Percentiles rank a stretch among this genome's conserved stretches.
These are phyloP conservation scores for Cladosporium sp. DNA, from an alignment of 2,329 filamentous ascomycete species.

Conservation along the genomic window DNA sequence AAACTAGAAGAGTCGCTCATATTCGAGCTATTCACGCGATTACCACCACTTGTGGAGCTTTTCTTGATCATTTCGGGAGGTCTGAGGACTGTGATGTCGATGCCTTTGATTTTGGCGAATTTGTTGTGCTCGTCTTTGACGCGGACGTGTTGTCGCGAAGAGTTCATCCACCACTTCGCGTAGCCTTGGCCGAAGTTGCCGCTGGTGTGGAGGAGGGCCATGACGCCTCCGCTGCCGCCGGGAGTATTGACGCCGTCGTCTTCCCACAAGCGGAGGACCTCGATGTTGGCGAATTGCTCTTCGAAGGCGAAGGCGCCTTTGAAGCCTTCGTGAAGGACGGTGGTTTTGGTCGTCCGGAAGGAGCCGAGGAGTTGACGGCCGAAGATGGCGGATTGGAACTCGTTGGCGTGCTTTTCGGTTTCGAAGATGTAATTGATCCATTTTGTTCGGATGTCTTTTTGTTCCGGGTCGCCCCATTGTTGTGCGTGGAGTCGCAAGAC, in stretches of 20 bases:
- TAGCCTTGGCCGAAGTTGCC: slow-evolving; percentile 42
- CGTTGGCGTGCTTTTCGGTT: slow-evolving; percentile 29
- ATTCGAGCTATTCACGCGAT: too few species aligned
- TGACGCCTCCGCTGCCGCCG: slow-evolving; percentile 36
- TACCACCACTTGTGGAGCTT: slow-evolving; percentile 18
- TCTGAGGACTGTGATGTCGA: slow-evolving; percentile 36
- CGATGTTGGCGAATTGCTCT: slow-evolving; percentile 47
- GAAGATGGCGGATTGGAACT: slow-evolving; percentile 46
- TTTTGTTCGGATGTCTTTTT: slow-evolving; percentile 36
- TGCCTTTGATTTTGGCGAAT: slow-evolving; percentile 40
- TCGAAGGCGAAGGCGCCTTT: slow-evolving; percentile 40
- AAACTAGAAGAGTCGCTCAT: neutral
- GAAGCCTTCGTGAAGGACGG: slow-evolving; percentile 42
- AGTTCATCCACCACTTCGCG: slow-evolving; percentile 44
- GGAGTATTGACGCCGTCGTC: slow-evolving; percentile 34
- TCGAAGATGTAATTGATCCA: slow-evolving; percentile 45
- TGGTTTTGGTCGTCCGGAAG: slow-evolving; percentile 41
- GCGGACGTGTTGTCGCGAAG: slow-evolving; percentile 32
- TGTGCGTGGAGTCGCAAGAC: slow-evolving; percentile 38
- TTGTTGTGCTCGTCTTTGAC: slow-evolving; percentile 38
- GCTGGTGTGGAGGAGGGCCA: slow-evolving; percentile 43
- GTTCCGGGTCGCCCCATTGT: slow-evolving; percentile 30
- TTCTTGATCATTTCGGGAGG: slow-evolving; percentile 14
- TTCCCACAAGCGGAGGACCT: slow-evolving; percentile 45
- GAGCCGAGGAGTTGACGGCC: slow-evolving; percentile 41